A percentile compares a stretch with the other conserved stretches of the same genome.
phyloP scores from a whole-genome alignment of 192 early-diverging fungal genomes.

The Spizellomyces sp. region DNA sequence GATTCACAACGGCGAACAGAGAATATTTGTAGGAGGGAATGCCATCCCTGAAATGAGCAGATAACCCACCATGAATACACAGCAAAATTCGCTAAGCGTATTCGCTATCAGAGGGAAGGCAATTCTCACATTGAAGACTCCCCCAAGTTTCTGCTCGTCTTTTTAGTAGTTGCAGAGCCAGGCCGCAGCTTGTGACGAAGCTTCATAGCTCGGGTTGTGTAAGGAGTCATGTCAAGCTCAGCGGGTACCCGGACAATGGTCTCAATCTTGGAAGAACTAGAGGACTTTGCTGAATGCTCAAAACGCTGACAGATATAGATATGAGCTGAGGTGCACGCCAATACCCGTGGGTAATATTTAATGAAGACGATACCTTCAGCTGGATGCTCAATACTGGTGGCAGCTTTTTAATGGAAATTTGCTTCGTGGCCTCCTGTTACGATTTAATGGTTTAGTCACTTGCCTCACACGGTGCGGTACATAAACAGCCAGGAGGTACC shows the following conservation, averaged over 20 bases:
- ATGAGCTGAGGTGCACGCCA: constrained; percentile 11
- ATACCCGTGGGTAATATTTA: constrained; percentile 6
- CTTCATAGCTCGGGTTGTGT: constrained; percentile 66
- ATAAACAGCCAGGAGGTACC: constrained; percentile 5
- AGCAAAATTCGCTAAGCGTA: not conserved
- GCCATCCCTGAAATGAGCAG: constrained; percentile 34
- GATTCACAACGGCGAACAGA: constrained; percentile 91
- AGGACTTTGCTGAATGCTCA: constrained; percentile 65
- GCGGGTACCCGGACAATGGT: constrained; percentile 82
- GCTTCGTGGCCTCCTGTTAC: constrained; percentile 77
- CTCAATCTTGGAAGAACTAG: constrained; percentile 76
- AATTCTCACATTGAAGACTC: constrained; percentile 7
- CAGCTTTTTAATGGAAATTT: constrained; percentile 80
- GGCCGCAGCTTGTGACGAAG: constrained; percentile 27
- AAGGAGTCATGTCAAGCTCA: constrained; percentile 89
- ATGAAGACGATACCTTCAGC: constrained; percentile 65
- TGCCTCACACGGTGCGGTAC: not conserved
- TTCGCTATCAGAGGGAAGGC: not conserved
- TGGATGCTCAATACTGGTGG: constrained; percentile 91
- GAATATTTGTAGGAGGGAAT: constrained; percentile 76
- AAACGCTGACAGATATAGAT: constrained; percentile 63
- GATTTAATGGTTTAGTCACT: constrained; percentile 7
- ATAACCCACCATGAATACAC: constrained; percentile 3
- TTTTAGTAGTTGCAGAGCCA: not conserved
- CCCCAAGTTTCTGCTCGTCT: not conserved